Evolutionary conservation across 2,329 filamentous ascomycete genomes (phyloP).

Genomic region (Coniella vitis): DNA sequence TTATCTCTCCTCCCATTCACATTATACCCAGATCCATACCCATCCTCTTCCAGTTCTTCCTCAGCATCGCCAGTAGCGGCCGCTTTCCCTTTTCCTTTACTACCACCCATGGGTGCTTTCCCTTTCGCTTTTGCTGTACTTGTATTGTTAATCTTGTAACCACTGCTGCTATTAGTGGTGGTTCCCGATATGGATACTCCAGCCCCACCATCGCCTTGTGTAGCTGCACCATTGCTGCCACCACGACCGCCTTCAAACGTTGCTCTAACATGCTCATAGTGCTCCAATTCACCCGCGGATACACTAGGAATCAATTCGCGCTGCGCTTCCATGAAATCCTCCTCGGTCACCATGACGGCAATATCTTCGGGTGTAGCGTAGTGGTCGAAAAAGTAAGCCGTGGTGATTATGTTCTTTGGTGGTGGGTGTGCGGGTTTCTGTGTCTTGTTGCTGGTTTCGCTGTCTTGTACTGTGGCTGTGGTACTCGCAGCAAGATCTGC

Average conservation of each 20-base stretch:
- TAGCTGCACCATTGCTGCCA: conserved; percentile 29
- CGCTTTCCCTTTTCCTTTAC: conserved; percentile 30
- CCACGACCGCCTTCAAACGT: conserved; percentile 66
- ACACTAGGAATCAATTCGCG: conserved; percentile 88
- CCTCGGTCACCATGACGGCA: conserved; percentile 79
- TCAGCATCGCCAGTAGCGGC: conserved; percentile 31
- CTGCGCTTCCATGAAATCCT: conserved; percentile 78
- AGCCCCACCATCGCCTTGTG: conserved; percentile 15
- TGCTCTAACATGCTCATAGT: conserved; percentile 79
- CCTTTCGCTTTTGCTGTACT: conserved; percentile 33
- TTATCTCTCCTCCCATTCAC: conserved; percentile 28
- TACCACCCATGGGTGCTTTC: conserved; percentile 18
- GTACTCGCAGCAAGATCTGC: conserved; percentile 26
- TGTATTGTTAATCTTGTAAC: conserved; percentile 18
- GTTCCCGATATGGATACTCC: conserved; percentile 20
- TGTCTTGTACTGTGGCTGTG: conserved; percentile 8
- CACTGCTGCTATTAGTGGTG: conserved; percentile 20
- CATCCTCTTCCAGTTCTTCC: conserved; percentile 28
- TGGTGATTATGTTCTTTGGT: conserved; percentile 53
- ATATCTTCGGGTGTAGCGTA: conserved; percentile 75
- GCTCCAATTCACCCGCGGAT: conserved; percentile 81
- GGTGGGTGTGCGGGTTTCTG: conserved; percentile 11
- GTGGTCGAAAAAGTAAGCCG: conserved; percentile 95
- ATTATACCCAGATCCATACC: conserved; percentile 20
- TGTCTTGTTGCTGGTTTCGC: conserved; percentile 19